These are phyloP conservation scores for Aquilaria agallochum DNA, from an alignment of 441 rosid species.

Conservation along the genomic window DNA sequence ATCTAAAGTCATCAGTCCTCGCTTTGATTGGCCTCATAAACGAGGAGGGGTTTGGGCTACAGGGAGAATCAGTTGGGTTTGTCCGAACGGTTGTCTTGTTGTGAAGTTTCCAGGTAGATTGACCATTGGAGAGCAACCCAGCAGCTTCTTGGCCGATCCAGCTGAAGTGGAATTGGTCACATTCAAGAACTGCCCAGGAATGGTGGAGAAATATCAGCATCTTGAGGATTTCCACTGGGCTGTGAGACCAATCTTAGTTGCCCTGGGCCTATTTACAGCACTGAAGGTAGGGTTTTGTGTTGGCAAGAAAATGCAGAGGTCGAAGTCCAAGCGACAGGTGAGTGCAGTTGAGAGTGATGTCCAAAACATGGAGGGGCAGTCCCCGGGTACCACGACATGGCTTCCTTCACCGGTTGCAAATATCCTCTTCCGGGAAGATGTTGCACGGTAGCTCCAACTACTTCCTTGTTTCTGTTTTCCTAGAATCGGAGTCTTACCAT, in stretches of 20 bases:
- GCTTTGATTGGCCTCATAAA: conserved; percentile 79
- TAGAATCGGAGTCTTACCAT: too few species aligned
- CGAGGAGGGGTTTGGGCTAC: conserved; percentile 63
- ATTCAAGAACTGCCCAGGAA: conserved; percentile 56
- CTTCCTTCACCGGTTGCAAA: conserved; percentile 50
- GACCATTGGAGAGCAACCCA: conserved; percentile 41
- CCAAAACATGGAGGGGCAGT: conserved; percentile 32
- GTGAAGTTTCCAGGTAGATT: conserved; percentile 78
- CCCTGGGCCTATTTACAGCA: conserved; percentile 62
- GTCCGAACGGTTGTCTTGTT: conserved; percentile 82
- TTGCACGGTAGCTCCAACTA: conserved; percentile 20
- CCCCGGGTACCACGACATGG: conserved; percentile 46
- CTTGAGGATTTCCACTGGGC: conserved; percentile 93
- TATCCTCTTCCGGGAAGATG: conserved; percentile 39
- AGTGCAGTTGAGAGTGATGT: conserved; percentile 25
- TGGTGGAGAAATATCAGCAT: conserved; percentile 69
- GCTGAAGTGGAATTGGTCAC: conserved; percentile 77
- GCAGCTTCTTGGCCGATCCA: conserved; percentile 72
- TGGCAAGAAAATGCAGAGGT: conserved; percentile 45
- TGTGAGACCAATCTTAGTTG: conserved; percentile 77
- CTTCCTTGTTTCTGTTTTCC: not conserved
- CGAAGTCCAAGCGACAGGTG: conserved; percentile 36
- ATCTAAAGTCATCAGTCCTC: conserved; percentile 55
- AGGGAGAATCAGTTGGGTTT: conserved; percentile 60
- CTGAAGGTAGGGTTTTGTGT: conserved; percentile 57